Conservation (phyloP, 1,139 yeast genomes). For the Yamadazyma oceani region DNA sequence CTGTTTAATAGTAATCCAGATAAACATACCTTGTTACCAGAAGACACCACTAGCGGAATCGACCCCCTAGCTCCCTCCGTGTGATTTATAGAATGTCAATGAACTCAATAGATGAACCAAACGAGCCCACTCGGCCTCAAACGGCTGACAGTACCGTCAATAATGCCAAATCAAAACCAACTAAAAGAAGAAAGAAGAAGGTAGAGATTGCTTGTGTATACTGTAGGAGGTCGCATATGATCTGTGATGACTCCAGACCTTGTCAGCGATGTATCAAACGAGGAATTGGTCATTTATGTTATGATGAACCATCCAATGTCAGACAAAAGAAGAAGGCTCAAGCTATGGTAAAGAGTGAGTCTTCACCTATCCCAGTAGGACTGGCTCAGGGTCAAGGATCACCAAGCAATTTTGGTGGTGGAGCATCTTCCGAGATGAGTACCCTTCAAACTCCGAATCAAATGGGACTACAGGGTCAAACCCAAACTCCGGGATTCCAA, state of each 20-base stretch:
- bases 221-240: slow-evolving; percentile 92
- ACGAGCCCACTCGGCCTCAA: not conserved
- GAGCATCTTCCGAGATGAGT: not conserved
- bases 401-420: slow-evolving; percentile 4
- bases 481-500: slow-evolving; percentile 5
- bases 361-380: slow-evolving; percentile 8
- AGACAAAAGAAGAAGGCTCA: slow-evolving; percentile 45
- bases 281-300: slow-evolving; percentile 86
- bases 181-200: slow-evolving; percentile 49
- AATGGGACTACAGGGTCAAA: slow-evolving; percentile 1
- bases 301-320: slow-evolving; percentile 64
- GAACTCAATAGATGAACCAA: not conserved
- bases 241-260: slow-evolving; percentile 85
- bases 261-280: slow-evolving; percentile 86
- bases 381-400: not conserved
- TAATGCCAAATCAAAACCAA: slow-evolving; percentile 10
- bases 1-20: too few relatives aligned
- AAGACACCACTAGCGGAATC: too few relatives aligned
- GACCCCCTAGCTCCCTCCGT: too few relatives aligned
- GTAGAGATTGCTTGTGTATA: slow-evolving; percentile 81
- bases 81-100: too few relatives aligned
- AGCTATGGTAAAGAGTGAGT: slow-evolving; percentile 17
- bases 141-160: not conserved
- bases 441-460: not conserved
- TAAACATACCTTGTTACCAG: too few relatives aligned